These are phyloP conservation scores for Stemphylium beticola DNA, from an alignment of 2,329 filamentous ascomycete species.

Conservation along the genomic window DNA sequence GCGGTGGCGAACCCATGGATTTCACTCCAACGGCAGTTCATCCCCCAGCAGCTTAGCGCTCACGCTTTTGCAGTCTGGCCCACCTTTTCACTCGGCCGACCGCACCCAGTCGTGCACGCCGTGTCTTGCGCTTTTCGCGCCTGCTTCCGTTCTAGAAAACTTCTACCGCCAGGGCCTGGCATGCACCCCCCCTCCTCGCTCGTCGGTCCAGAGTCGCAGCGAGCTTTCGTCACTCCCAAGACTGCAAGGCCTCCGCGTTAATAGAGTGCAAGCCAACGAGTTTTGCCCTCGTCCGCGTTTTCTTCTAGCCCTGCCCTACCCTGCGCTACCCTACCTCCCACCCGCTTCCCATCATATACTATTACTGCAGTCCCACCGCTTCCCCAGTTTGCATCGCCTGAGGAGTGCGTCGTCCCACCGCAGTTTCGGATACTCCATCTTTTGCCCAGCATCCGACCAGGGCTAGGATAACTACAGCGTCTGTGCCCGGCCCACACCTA, in stretches of 20 bases:
- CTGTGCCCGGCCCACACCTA: slow-evolving; percentile 23
- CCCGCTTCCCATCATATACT: slow-evolving; percentile 1
- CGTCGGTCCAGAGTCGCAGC: slow-evolving; percentile 16
- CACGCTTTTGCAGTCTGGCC: slow-evolving; percentile 13
- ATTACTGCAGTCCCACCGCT: slow-evolving; percentile 6
- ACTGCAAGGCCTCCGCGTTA: slow-evolving; percentile 13
- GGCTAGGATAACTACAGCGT: slow-evolving; percentile 8
- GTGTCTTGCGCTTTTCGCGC: slow-evolving; percentile 22
- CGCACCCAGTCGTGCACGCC: slow-evolving; percentile 1
- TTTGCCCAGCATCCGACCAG: slow-evolving; percentile 14
- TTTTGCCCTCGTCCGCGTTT: slow-evolving; percentile 33
- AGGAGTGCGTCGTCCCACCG: slow-evolving; percentile 13
- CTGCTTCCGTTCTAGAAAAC: slow-evolving; percentile 27
- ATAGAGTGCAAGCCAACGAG: slow-evolving; percentile 16
- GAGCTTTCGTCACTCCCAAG: slow-evolving; percentile 8
- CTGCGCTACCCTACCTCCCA: slow-evolving; percentile 19
- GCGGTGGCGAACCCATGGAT: slow-evolving; percentile 18
- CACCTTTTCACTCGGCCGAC: slow-evolving; percentile 19
- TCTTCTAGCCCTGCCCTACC: slow-evolving; percentile 31
- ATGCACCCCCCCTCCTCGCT: slow-evolving; percentile 8
- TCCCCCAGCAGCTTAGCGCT: slow-evolving; percentile 11
- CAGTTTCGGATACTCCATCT: slow-evolving; percentile 17
- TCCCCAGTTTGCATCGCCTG: slow-evolving; percentile 15
- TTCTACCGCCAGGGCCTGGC: slow-evolving; percentile 17
- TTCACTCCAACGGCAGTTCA: slow-evolving; percentile 13